Percentiles rank a stretch among this genome's conserved stretches.
phyloP scores from a whole-genome alignment of 345 rosid species.

The Hibiscus trionum region DNA sequence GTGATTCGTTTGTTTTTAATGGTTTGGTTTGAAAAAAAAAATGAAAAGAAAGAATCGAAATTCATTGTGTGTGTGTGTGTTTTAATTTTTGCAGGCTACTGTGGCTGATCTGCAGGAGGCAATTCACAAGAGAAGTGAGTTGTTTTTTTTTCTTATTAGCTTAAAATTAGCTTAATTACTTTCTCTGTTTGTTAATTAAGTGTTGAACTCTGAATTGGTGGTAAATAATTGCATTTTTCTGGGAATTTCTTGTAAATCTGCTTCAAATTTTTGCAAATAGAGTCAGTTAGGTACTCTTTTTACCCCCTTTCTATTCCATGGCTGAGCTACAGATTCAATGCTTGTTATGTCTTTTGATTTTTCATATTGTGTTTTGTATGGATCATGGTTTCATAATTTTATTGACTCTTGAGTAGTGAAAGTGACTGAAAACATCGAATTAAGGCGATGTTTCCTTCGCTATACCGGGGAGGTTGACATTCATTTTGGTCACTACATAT shows the following conservation, averaged over 20 bases:
- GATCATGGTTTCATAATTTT: background rate
- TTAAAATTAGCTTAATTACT: background rate
- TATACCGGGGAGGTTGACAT: background rate
- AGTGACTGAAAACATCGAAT: background rate
- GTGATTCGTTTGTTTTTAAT: slow-evolving; percentile 4
- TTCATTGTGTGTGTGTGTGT: background rate
- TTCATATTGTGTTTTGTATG: background rate
- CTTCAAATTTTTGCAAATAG: background rate
- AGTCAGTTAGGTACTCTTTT: background rate
- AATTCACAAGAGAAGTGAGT: slow-evolving; percentile 70
- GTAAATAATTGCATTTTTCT: background rate
- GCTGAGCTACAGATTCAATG: background rate
- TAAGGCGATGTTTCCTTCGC: background rate
- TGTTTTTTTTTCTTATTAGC: background rate
- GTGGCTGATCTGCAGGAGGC: slow-evolving; percentile 92
- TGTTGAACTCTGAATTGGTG: background rate
- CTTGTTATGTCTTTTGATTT: background rate
- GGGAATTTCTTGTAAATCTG: background rate
- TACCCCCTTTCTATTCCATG: background rate
- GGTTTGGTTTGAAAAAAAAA: slow-evolving; percentile 3
- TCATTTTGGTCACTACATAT: background rate
- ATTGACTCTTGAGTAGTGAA: background rate
- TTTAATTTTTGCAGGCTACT: slow-evolving; percentile 49
- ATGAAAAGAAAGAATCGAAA: background rate
- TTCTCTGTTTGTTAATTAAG: background rate